phyloP scores from a whole-genome alignment of 225 moss, liverwort and hornwort species.

The Neckera pumila region DNA sequence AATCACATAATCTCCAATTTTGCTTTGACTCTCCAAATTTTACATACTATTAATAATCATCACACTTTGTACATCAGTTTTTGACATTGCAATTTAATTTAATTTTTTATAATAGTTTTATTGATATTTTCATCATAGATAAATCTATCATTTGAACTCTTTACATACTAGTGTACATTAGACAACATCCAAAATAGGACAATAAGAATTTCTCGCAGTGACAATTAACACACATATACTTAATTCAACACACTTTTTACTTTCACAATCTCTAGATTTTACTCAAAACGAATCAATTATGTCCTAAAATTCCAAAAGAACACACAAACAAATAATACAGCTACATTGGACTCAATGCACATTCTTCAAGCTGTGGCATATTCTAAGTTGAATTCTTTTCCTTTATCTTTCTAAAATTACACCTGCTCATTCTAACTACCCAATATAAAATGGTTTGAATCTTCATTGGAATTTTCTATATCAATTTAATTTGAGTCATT shows the following conservation, averaged over 20 bases:
- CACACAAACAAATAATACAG: no score
- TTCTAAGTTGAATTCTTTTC: accelerated
- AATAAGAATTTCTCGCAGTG: not conserved
- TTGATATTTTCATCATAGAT: accelerated
- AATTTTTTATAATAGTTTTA: not conserved
- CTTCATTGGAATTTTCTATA: not conserved
- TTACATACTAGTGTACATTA: accelerated
- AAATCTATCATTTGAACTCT: no score
- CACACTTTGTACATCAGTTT: not conserved
- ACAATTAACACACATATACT: not conserved
- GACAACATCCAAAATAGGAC: not conserved
- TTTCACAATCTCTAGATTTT: not conserved
- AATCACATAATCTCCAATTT: not conserved
- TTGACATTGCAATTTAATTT: not conserved
- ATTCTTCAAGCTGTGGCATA: accelerated
- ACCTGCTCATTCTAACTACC: not conserved
- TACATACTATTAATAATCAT: not conserved
- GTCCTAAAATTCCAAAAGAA: no score
- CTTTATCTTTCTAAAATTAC: not conserved
- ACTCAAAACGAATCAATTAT: not conserved
- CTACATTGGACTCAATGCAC: accelerated
- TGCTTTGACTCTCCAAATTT: not conserved
- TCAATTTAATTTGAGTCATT: not conserved
- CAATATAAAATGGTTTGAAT: not conserved
- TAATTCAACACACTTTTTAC: not conserved